Evolutionary conservation across 306 rosid species (phyloP), one percentile per base, ranked within the genome.

Genomic region (Medicago arabica): DNA sequence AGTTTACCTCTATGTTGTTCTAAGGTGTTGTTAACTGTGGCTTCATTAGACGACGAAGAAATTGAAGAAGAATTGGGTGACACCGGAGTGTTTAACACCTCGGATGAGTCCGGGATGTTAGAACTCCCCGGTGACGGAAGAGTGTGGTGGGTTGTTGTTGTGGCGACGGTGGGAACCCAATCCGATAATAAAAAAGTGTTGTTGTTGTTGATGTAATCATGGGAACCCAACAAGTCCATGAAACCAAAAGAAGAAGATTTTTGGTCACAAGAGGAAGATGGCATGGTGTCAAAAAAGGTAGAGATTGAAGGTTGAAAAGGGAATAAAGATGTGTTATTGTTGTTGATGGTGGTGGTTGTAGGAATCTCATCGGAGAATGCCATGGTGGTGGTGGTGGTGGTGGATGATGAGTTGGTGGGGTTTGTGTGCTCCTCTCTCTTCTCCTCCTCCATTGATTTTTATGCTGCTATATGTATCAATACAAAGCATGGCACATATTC

Each of bases 21-120:
- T 9, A 75, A 76, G 18, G 40, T 59, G 3, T 60, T 75, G 46
- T 25, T 49, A 40, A 11, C 39, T 7, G 76, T 75, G 1, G 72
- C 88, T 43, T 88, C 97, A 47, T 88, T 87, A 0, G 98, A 93
- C 0, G 91, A 91, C 0, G 90, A 91, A 5, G 98, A 89, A 69
- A 88, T 79, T 0, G 98, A 91, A 7, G 80, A 79, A 1, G 91
- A 88, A 84, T 91, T 89, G 0, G 97, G 96, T 1, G 97, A 86
- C 0, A 87, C 66, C 1, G 97, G 89, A 25, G 93, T 67, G 12
- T 89, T 91, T 21, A 87, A 3, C 17, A 74, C 90, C 85, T 89
- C 96, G 0, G 95, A 90, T 2, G 85, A 74, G 7, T 81, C 96
- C 0, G 81, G 88, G 31, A 87, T 65, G 8, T 74, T 82, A 59